Evolutionary conservation across 441 rosid genomes (phyloP), one percentile per base, ranked within the genome.

Genomic region (Euphorbia celastroides): DNA sequence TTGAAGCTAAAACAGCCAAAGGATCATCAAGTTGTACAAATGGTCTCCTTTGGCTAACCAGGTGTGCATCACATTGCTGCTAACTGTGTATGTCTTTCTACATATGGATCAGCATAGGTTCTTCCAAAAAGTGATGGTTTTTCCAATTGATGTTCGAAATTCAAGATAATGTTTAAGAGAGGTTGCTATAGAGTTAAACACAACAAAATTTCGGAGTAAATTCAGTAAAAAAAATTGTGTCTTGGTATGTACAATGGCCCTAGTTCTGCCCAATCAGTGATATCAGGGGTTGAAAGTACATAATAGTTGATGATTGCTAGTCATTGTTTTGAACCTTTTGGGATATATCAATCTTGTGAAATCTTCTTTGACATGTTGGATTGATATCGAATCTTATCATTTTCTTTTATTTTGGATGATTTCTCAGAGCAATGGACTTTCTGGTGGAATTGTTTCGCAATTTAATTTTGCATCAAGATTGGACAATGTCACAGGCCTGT

Each of bases 21-120:
- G 86, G 78, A 62, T 90, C 98, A 30, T 86, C 98, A 48, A 90
- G 97, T 60, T 92, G 96, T 80, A 84, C 96, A 70, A 92, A 86
- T 71, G 96, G 98, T 70, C 90, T 93, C 72, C 96, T 93, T 76
- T 93, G 98, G 98, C 70, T 93, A 66, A 90, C 98, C 63, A 87
- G 96, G 97, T 90, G 72, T 5, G 54, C 54, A 16, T 51, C 64
- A 20, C 61, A 2, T 1, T 60, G 14, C 17, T 50, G 56, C 5
- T 32, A 9, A 5, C 7, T 52, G 44, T 36, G 23, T n/a, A 9
- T 34, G n/a, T 17, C 14, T 65, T 46, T 50, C 20, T 25, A 5
- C 20, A 26, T 26, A 20, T 1, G 30, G 16, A 19, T 41, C 16
- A 5, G 14, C 41, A 31, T 70, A 2, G 36, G 9, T 13, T 38